Evolutionary conservation across 495 filamentous ascomycete species (phyloP), one percentile per base, ranked within the genome.

Genomic region (Neurospora sp.): DNA sequence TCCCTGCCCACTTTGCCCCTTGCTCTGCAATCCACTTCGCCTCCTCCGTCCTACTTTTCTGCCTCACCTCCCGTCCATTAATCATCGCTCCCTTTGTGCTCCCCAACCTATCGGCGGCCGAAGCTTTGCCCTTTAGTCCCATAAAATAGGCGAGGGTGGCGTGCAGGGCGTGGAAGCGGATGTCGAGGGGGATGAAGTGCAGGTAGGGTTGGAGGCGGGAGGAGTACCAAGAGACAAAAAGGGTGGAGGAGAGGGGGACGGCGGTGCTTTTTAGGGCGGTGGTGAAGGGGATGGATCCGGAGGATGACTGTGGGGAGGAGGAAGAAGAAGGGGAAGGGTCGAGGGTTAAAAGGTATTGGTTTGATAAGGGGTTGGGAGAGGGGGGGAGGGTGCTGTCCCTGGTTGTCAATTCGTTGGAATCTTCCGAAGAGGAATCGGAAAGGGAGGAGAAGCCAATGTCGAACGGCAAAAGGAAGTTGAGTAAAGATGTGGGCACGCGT

Each of bases 161-260:
- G 78, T 89, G 89, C 59, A 93, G 79, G 0, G 84, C 90, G 72
- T 92, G 90, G 21, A 88, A 86, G 6, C 93, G 86, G 6, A 91
- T 73, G 77, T 94, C 93, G 4, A 94, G 72, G 0, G 93, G 93
- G 0, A 94, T 90, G 71, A 93, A 96, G 79, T 96, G 92, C 28
- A 88, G 81, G 92, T 92, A 96, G 7, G 92, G 87, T 71, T 85
- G 84, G 19, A 96, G 77, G 0, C 93, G 87, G 31, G 88, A 86
- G 71, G 91, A 90, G 78, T 88, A 93, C 93, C 93, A 96, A 74
- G 92, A 88, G 5, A 88, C 84, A 79, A 94, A 94, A 4, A 94
- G 82, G 0, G 85, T 84, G 0, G 89, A 85, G 40, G 89, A 85
- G 75, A 96, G 88, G 0, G 91, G 90, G 2, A 93, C 81, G 62